phyloP scores from a whole-genome alignment of 73 alveolate species.

The Tetrahymena elliotti region DNA sequence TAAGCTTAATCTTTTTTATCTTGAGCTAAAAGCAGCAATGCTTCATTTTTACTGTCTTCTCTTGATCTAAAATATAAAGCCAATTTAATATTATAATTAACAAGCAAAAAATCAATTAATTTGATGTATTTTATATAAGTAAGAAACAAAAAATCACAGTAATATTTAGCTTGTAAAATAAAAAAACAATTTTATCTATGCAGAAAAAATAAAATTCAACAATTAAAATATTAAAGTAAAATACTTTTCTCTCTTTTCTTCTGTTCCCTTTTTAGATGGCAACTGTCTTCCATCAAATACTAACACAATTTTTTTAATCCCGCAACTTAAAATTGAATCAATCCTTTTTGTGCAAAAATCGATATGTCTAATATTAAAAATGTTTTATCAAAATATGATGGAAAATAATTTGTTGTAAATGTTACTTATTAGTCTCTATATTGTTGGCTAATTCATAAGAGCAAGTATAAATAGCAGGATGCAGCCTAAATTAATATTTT shows the following conservation, averaged over 20 bases:
- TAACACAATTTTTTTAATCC: slow-evolving; percentile 77
- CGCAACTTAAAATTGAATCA: slow-evolving; percentile 49
- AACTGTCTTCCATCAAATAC: slow-evolving; percentile 97
- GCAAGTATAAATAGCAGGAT: slow-evolving; percentile 81
- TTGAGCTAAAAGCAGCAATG: slow-evolving; percentile 27
- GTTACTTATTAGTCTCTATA: slow-evolving; percentile 37
- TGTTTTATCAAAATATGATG: too few species aligned
- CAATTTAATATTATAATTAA: background rate
- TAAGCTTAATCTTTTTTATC: slow-evolving; percentile 65
- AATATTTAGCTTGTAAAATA: too few species aligned
- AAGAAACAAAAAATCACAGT: too few species aligned
- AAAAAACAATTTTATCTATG: background rate
- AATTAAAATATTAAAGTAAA: slow-evolving; percentile 9
- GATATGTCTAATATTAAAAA: slow-evolving; percentile 45
- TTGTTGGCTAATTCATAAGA: slow-evolving; percentile 71
- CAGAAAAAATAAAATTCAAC: too few species aligned
- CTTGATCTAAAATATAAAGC: slow-evolving; percentile 26
- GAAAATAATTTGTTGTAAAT: background rate
- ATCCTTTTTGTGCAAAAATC: slow-evolving; percentile 68
- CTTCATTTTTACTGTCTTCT: slow-evolving; percentile 38
- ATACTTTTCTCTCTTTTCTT: slow-evolving; percentile 69
- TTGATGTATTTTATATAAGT: too few species aligned
- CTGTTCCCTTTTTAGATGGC: slow-evolving; percentile 81
- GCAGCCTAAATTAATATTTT: slow-evolving; percentile 55
- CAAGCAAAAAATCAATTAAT: background rate